Evolutionary conservation across 2,329 filamentous ascomycete genomes (phyloP), one percentile per base, ranked within the genome.

Genomic region (Exophiala calicioides): DNA sequence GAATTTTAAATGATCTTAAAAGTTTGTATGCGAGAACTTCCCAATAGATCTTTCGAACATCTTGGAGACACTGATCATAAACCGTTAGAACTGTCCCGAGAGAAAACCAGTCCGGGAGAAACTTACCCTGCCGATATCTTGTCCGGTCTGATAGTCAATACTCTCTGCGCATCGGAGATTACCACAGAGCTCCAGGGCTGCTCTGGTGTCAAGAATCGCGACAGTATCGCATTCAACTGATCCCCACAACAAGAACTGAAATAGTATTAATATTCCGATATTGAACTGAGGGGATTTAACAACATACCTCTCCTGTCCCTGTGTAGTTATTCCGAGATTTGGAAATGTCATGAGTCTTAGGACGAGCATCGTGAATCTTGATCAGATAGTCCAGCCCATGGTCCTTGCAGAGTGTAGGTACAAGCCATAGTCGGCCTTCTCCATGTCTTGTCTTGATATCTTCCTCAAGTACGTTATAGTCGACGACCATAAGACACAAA

Each of bases 401-500:
- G 3, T 23, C n/a, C 10, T 32, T n/a, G 24, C 44, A 52, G 10
- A 56, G 26, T 3, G 19, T n/a, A 3, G 47, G 47, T 2, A 56
- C 54, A 12, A 54, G 39, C 43, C 45, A 52, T 8, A 36, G 24
- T 10, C 38, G 23, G 13, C 21, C 16, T 18, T 21, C 18, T 6
- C 50, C 47, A 20, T 35, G 42, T 21, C 23, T 26, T 7, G 10
- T 23, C n/a, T 41, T 16, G 2, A 45, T 23, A 3, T 52, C 42
- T n/a, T 44, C 38, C 36, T 53, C 48, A 8, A 52, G 13, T 6
- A 49, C 45, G 18, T 52, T 53, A 12, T 50, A 47, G 32, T 51
- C 41, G 6, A 53, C 5, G 9, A 54, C 36, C 1, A 45, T 42
- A 3, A 56, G 18, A 4, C 21, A 38, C 3, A 26, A 36, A 13